Evolutionary conservation across 129 eudicot species (phyloP), one percentile per base, ranked within the genome.

Genomic region (Solidago caesia): DNA sequence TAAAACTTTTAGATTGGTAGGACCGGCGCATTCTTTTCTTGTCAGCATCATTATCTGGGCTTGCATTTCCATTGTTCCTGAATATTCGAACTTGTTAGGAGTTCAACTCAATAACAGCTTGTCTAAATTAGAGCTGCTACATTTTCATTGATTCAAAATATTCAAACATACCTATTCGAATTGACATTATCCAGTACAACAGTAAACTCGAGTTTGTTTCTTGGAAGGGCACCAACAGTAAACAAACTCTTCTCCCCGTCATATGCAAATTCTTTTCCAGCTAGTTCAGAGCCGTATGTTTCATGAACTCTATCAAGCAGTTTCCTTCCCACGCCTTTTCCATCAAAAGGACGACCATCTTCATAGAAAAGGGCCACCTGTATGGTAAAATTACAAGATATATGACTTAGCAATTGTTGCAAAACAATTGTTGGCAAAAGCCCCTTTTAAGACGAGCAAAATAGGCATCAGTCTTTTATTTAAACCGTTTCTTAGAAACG

Each of bases 211-310:
- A 91, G 86, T 75, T 95, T 89, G 73, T 95, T 95, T 11, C 91
- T 45, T 0, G 97, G 97, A 44, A 95, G 99, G 8, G 99, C 73
- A 14, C 99, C 99, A 68, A 91, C 86, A 25, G 97, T 95, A 58
- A 95, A 95, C 82, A 95, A 71, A 44, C 94, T 89, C 80, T 91
- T 91, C 44, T 95, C 99, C 2, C 99, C 99, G 77, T 95, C 99
- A 68, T 95, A 95, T 0, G 99, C 99, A 29, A 91, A 91, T 26
- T 89, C 84, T 70, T 91, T 91, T 0, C 97, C 97, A 41, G 73
- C 94, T 48, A 95, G 43, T 84, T 95, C 97, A 11, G 94, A 59
- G 49, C 52, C 81, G 48, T 91, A 91, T 0, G 99, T 95, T 53
- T 87, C 90, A 15, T 85, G 94, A 6, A 95, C 94, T 65, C 82